These are phyloP conservation scores for Saturnispora gosingensis DNA, from an alignment of 805 yeast genomes.

Conservation along the genomic window DNA sequence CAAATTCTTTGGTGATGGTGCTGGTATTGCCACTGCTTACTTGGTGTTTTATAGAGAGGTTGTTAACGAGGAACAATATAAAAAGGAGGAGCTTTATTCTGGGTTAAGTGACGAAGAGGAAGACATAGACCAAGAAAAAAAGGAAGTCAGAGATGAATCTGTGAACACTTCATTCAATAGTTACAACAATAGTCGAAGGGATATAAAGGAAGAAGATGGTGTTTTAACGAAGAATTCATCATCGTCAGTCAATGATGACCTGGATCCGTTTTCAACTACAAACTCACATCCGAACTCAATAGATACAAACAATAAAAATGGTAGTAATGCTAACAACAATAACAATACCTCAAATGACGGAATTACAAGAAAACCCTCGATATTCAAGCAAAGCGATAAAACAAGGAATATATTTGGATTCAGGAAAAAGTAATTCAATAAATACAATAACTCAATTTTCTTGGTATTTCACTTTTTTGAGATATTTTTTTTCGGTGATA, in stretches of 20 bases:
- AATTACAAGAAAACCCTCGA: not conserved
- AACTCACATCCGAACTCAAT: not conserved
- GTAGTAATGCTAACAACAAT: not conserved
- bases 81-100: slow-evolving; percentile 21
- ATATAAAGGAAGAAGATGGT: not conserved
- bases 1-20: slow-evolving; percentile 80
- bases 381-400: not conserved
- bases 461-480: not conserved
- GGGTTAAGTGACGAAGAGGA: slow-evolving; percentile 21
- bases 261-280: not conserved
- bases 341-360: not conserved
- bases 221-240: not conserved
- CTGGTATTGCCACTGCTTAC: slow-evolving; percentile 87
- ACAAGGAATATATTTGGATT: not conserved
- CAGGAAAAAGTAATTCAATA: not conserved
- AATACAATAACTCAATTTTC: not conserved
- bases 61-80: slow-evolving; percentile 32
- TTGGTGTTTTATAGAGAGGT: slow-evolving; percentile 68
- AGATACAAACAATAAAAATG: not conserved
- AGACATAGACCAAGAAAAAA: not conserved
- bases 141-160: not conserved
- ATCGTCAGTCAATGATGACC: not conserved
- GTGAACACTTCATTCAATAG: not conserved
- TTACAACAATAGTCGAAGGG: not conserved
- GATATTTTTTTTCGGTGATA: not conserved